Evolutionary conservation across 805 yeast genomes (phyloP), one percentile per base, ranked within the genome.

Genomic region (Candida adriatica): DNA sequence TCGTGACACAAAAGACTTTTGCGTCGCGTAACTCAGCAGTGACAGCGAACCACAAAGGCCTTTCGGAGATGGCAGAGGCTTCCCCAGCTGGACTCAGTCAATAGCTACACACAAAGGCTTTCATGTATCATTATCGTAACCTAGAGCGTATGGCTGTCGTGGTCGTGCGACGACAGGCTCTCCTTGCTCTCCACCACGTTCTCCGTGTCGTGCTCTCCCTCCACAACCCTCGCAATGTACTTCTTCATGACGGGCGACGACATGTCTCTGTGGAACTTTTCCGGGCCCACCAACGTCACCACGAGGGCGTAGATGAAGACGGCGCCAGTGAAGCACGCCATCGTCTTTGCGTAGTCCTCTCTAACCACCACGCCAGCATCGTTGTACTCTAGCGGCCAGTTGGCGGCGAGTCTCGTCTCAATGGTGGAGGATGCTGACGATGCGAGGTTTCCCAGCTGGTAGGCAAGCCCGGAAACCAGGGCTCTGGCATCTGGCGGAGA

Each of bases 381-480:
- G 24, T 58, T 48, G 27, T 41, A 46, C 8, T 33, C 46, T 18
- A 77, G 45, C 3, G 85, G 86, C 62, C 76, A 81, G 31, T 61
- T 55, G 19, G 63, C 64, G 17, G 87, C 84, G 75, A 38, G 57
- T n/a, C 65, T 60, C 3, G 84, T 62, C 53, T 80, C 86, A 40
- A 79, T 79, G 10, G 88, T 79, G 6, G 80, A 69, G 4, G 83
- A 70, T 2, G 85, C 86, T 14, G 81, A 69, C 5, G 83, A 72
- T 0, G 79, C 82, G 48, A 80, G 65, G 53, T 79, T 79, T 59
- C 87, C 87, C 36, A 79, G 65, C 56, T 79, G 87, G 50, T 79
- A 79, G 8, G 75, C 66, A 21, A 75, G 56, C 33, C 85, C 85
- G 18, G 71, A 68, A 19, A 77, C 66, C 45, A 79, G 65, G 2